Percentiles rank a stretch among this genome's conserved stretches.
Evolutionary conservation across 352 stramenopile species (phyloP).

Genomic region (Globisporangium nodosum): DNA sequence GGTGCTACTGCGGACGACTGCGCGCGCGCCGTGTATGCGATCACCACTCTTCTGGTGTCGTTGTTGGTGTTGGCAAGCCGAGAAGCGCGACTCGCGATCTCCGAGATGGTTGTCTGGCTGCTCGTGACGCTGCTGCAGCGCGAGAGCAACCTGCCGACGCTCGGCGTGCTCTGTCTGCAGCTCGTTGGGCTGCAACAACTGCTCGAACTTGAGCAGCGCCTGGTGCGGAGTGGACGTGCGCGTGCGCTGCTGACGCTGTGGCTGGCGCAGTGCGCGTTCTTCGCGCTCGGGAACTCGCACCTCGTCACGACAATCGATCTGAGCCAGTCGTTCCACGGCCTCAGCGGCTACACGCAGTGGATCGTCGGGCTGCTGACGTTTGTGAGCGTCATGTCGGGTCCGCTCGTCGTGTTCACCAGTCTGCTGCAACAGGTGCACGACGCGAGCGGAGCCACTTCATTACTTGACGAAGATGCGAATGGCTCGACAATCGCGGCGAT

Average conservation of each 20-base stretch:
- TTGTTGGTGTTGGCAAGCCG: constrained; percentile 4
- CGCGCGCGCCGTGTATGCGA: constrained; percentile 46
- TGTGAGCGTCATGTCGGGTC: constrained; percentile 68
- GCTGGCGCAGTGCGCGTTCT: constrained; percentile 74
- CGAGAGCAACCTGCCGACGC: constrained; percentile 48
- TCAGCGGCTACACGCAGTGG: constrained; percentile 75
- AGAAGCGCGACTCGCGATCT: constrained; percentile 10
- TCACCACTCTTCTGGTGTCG: constrained; percentile 11
- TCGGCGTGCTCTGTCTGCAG: constrained; percentile 48
- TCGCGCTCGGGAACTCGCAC: constrained; percentile 84
- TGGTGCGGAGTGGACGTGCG: constrained; percentile 7
- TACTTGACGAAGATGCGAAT: neutral
- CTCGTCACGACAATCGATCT: constrained; percentile 89
- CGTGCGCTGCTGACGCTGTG: constrained; percentile 28
- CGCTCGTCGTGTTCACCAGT: constrained; percentile 54
- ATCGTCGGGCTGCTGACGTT: constrained; percentile 75
- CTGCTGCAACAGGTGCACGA: constrained; percentile 31
- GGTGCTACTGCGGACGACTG: constrained; percentile 23
- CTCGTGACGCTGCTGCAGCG: constrained; percentile 55
- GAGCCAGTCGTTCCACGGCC: constrained; percentile 80
- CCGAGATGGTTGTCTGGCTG: constrained; percentile 61
- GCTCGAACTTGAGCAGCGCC: constrained; percentile 10
- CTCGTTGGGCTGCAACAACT: constrained; percentile 25
- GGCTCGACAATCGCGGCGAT: neutral
- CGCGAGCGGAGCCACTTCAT: neutral